phyloP scores from a whole-genome alignment of 73 alveolate species.

The Paramecium sexaurelia region DNA sequence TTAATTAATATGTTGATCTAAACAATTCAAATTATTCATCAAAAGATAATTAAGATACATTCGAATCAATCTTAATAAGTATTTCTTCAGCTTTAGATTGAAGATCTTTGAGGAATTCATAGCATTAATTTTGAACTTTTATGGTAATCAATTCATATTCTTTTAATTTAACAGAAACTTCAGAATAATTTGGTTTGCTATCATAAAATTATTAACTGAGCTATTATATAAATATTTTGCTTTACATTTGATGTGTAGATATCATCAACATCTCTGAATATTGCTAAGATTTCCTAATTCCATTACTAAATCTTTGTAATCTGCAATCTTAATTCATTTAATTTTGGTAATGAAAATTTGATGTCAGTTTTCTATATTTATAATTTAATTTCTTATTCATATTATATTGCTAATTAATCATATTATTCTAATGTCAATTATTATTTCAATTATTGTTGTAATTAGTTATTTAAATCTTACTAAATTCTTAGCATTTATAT shows the following conservation, averaged over 20 bases:
- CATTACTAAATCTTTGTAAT: neutral
- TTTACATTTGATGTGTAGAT: neutral
- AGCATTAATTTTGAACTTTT: neutral
- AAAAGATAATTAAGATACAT: neutral
- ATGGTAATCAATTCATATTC: constrained; percentile 15
- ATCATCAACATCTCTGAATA: neutral
- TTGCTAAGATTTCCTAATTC: neutral
- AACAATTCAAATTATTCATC: constrained; percentile 45
- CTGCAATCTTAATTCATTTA: constrained; percentile 12
- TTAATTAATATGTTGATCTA: neutral
- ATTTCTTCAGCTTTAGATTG: neutral
- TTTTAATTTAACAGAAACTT: neutral
- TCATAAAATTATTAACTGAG: constrained; percentile 17
- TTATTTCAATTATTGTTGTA: neutral
- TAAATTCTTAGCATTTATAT: neutral
- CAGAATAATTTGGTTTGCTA: constrained; percentile 30
- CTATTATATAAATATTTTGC: neutral
- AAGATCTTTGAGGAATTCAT: neutral
- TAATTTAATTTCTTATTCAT: neutral
- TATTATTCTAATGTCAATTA: neutral
- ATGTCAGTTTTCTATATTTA: neutral
- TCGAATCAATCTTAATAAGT: neutral
- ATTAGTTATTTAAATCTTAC: neutral
- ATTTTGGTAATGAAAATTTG: constrained; percentile 34
- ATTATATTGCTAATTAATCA: neutral